phyloP scores from a whole-genome alignment of 2,329 filamentous ascomycete genomes.

The Phialemonium atrogriseum region DNA sequence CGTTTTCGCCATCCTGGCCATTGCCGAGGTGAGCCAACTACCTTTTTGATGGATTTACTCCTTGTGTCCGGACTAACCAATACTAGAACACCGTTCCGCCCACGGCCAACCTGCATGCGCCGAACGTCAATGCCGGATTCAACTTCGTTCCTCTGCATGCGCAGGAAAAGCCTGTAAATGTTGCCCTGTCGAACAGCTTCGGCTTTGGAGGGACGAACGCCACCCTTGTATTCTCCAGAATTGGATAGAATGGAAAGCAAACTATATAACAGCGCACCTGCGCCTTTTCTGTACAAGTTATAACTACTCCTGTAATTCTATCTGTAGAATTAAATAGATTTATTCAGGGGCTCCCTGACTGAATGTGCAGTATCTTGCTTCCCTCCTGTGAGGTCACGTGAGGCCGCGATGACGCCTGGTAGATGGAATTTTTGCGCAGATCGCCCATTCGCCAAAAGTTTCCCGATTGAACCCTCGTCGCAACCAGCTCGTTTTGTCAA shows the following conservation, averaged over 20 bases:
- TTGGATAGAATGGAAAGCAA: slow-evolving; percentile 9
- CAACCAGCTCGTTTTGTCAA: no score
- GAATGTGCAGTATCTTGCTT: no score
- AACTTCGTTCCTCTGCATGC: slow-evolving; percentile 73
- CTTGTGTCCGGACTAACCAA: slow-evolving; percentile 9
- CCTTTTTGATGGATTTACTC: slow-evolving; percentile 1
- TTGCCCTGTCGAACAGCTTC: slow-evolving; percentile 90
- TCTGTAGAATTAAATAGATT: no score
- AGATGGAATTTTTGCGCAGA: no score
- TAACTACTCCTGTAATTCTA: no score
- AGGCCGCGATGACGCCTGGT: no score
- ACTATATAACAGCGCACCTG: slow-evolving; percentile 1
- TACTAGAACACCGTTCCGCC: slow-evolving; percentile 68
- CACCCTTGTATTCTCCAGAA: slow-evolving; percentile 65
- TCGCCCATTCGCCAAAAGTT: no score
- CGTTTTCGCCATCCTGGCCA: slow-evolving; percentile 71
- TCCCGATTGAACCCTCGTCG: no score
- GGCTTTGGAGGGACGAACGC: slow-evolving; percentile 97
- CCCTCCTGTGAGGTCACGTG: no score
- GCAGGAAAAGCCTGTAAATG: slow-evolving; percentile 61
- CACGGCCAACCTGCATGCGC: slow-evolving; percentile 70
- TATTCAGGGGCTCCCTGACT: no score
- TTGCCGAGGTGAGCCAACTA: slow-evolving; percentile 57
- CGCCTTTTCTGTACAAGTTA: no score
- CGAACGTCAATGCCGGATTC: slow-evolving; percentile 62